Conservation (phyloP, 2,329 filamentous ascomycete genomes). For the Alternaria atra region DNA sequence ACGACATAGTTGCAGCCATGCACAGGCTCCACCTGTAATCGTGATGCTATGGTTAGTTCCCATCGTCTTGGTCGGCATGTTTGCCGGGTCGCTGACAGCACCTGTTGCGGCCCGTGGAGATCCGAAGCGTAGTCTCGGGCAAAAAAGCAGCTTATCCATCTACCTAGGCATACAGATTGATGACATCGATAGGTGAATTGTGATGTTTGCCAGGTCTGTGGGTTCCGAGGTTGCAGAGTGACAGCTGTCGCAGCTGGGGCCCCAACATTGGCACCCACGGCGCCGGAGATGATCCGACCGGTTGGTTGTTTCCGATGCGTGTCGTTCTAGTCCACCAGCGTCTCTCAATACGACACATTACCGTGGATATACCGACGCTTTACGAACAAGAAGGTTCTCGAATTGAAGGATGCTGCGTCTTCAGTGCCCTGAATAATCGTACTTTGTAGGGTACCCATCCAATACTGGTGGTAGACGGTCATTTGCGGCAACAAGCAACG, state of each 20-base stretch:
- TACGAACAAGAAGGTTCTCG: neutral
- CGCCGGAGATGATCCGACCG: constrained; percentile 8
- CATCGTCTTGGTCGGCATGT: neutral
- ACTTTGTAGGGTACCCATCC: neutral
- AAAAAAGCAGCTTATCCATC: neutral
- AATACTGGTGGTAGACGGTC: neutral
- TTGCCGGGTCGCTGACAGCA: neutral
- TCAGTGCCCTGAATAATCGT: neutral
- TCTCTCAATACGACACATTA: neutral
- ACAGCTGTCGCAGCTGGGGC: constrained; percentile 7
- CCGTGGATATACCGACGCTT: neutral
- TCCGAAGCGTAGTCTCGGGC: neutral
- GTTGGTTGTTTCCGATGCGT: neutral
- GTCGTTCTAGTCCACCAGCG: neutral
- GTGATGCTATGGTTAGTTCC: neutral
- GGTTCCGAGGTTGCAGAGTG: constrained; percentile 1
- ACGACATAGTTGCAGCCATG: constrained; percentile 2
- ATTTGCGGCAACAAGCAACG: constrained; percentile 2
- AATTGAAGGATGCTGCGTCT: neutral
- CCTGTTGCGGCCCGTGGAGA: constrained; percentile 12
- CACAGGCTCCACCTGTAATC: neutral
- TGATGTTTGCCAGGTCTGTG: neutral
- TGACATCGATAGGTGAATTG: neutral
- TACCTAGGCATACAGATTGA: neutral
- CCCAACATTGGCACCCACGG: neutral